Evolutionary conservation across 495 filamentous ascomycete species (phyloP), one percentile per base, ranked within the genome.

Genomic region (Mytilinidion resinicola): DNA sequence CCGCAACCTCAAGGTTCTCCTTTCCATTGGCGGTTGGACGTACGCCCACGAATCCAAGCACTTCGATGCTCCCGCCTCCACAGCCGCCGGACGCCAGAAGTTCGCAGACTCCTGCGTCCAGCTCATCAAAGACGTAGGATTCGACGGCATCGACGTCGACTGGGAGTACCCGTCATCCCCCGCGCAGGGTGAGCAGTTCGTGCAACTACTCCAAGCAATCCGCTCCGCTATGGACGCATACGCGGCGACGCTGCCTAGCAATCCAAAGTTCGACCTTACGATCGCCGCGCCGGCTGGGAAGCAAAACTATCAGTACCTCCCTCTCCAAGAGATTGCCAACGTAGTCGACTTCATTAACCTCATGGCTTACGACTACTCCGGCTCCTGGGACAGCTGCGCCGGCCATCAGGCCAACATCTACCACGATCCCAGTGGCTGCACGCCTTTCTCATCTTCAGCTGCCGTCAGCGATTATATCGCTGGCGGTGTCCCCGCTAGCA

Each of bases 1-100:
- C 72, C 84, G 93, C 53, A 85, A 95, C 69, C 76, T 98, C 46
- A 96, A 97, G 73, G 79, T 95, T 6, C 78, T 97, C 9, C 82
- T 99, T 11, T 95, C 89, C 47, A 93, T 99, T 61, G 93, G 93
- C 58, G 93, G 93, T 33, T 97, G 95, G 93, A 96, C 91, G 0
- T 97, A 96, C 71, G 89, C 87, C 20, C 25, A 66, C 44, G 41
- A 43, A n/a, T 4, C 37, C 51, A 72, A 81, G 67, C 95, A 96
- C 72, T 96, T 99, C 69, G 78, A 82, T 17, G 78, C 77, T 39
- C 88, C 91, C 0, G 82, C 87, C 4, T 85, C 82, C 1, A 87
- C 83, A 0, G 74, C 76, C 0, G 68, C 74, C n/a, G 88, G 82
- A 20, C 78, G 81, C 38, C 72, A 74, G n/a, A 79, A 55, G 1